Evolutionary conservation across 495 filamentous ascomycete genomes (phyloP), one percentile per base, ranked within the genome.

Genomic region (Neurospora sp.): DNA sequence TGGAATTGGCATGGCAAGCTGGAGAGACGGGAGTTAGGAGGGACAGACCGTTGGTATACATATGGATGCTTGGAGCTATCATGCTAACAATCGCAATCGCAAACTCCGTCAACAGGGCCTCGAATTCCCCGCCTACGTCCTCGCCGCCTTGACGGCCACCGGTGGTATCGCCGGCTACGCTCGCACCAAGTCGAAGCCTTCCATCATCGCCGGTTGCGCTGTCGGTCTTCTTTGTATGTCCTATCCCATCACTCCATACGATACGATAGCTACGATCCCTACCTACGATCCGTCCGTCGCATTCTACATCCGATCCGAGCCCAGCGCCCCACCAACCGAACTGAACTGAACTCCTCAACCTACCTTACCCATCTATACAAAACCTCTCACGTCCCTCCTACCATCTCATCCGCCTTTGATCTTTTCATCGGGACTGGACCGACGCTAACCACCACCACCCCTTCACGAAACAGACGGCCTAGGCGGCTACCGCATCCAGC

Each of bases 81-180:
- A 20, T 3, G 41, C 39, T 69, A 61, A 72, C 70, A 44, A 40
- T 8, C 18, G 27, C 53, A 61, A 61, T 4, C 48, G 22, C 48
- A 59, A 59, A 27, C 27, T 27, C 11, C 18, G n/a, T n/a, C n/a
- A 53, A 5, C 53, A 82, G 78, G 79, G 78, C 59, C 77, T 81
- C 46, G 78, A 82, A 78, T 42, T 81, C 61, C 76, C 79, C 7
- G 93, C 95, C 69, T 91, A 90, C 81, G 76, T 91, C 76, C 91
- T 99, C 80, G 92, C 91, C 70, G 85, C 88, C 76, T 86, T 99
- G 39, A 97, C 94, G 73, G 93, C 93, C 69, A 84, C 91, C 59
- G 96, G 96, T 75, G 96, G 96, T 73, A 89, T 90, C 70, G 91
- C 92, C 76, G 96, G 96, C 78, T 99, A 91, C 69, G 74, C 83